Percentiles rank a stretch among this genome's conserved stretches.
phyloP scores from a whole-genome alignment of 2,329 filamentous ascomycete genomes.

The Clonostachys chloroleuca region DNA sequence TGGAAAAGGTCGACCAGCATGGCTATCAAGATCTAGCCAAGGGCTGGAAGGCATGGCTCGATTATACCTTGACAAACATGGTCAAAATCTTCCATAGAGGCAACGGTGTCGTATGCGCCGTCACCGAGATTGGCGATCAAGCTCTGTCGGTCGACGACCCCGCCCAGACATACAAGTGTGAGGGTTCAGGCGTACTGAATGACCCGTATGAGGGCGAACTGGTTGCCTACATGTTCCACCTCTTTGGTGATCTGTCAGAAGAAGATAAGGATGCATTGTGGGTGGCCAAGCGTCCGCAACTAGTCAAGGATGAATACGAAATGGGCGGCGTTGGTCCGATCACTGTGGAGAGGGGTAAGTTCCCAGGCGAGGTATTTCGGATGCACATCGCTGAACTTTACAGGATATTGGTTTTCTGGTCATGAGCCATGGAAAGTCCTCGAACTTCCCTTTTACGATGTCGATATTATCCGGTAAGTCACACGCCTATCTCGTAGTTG shows the following conservation, averaged over 20 bases:
- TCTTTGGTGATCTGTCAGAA: conserved; percentile 24
- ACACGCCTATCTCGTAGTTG: no score
- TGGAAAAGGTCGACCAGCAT: conserved; percentile 17
- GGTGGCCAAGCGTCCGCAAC: conserved; percentile 27
- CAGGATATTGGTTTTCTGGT: conserved; percentile 32
- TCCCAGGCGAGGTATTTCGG: background rate
- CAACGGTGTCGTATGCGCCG: conserved; percentile 30
- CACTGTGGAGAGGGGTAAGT: conserved; percentile 29
- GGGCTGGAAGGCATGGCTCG: conserved; percentile 31
- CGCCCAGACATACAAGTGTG: conserved; percentile 25
- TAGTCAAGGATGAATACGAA: conserved; percentile 28
- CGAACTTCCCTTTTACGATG: conserved; percentile 34
- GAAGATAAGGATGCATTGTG: conserved; percentile 26
- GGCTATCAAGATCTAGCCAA: conserved; percentile 18
- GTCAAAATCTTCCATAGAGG: conserved; percentile 28
- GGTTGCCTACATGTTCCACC: conserved; percentile 31
- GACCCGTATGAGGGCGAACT: conserved; percentile 38
- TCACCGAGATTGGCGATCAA: conserved; percentile 27
- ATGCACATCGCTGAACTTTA: background rate
- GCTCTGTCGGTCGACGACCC: conserved; percentile 16
- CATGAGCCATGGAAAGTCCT: conserved; percentile 36
- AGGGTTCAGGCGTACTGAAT: conserved; percentile 23
- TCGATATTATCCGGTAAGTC: conserved; percentile 27
- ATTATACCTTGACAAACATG: conserved; percentile 29
- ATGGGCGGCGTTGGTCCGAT: conserved; percentile 28